Base-by-base conservation (phyloP, 177 flowering plant genomes). In the Tripterygium wilfordii region DNA sequence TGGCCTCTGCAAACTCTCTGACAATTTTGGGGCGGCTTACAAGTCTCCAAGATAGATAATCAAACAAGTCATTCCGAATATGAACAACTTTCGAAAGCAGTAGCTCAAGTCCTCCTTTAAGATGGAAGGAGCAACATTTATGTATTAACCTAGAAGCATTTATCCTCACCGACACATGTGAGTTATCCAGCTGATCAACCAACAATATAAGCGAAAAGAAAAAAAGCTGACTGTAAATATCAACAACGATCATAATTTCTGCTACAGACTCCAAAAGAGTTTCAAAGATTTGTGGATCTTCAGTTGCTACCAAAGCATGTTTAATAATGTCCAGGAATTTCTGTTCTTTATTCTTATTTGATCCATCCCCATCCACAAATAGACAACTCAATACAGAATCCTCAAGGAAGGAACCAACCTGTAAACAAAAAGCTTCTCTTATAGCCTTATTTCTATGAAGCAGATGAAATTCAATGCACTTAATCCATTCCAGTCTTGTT, bases 151-250 rank as follows among this genome's bases (percentile, higher is more conserved):
- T 78, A 36, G 99, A 76, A 14, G 91, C 88, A 48, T 63, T 68
- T 54, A 78, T 66, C 68, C 92, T 78, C 62, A 89, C 86, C 0
- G 75, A 68, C 61, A 80, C 31, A 63, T 76, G 75, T 28, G 70
- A 68, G 71, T 68, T 80, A 62, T 89, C 99, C 51, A 94, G 92
- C 67, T 89, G 95, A 64, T 83, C 88, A 63, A 94, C 80, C 75
- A 94, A 63, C 56, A 89, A 58, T 43, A 83, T 60, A 42, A 94
- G 81, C 18, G 88, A 77, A 35, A 67, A 67, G 54, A 83, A 59
- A 73, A 89, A 94, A 42, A 80, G 50, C 42, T 78, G 79, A 59
- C 65, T 75, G 18, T 67, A 48, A 42, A 83, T 56, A 64, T 85
- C 85, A 60, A 80, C 90, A 0, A 75, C 78, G 57, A 62, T 64